Base-by-base conservation (phyloP, 306 rosid genomes). In the Crataegus laevigata region DNA sequence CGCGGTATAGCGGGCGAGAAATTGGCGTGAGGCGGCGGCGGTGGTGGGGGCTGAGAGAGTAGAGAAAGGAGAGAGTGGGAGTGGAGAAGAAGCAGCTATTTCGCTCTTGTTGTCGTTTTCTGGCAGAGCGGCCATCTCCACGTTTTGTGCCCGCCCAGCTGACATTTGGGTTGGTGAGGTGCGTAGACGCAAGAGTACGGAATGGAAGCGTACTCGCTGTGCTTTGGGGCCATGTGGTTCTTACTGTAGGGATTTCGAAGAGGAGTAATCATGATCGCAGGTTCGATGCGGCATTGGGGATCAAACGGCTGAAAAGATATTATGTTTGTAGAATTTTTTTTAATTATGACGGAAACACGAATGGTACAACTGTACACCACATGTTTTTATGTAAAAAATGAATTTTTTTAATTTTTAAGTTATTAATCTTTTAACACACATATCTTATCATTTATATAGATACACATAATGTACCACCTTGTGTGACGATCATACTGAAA, bases 101-200 rank as follows among this genome's bases (percentile, higher is more conserved):
- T 84, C 66, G 34, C 34, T 5, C 38, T 19, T 14, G 64, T 67
- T 62, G 79, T 74, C 74, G 38, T 22, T 34, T 22, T 78, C 77
- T 40, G 19, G 30, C 68, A 19, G 45, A 38, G 71, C 66, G 61
- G 77, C 42, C 60, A 47, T 36, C 71, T 62, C 75, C 77, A 34
- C 22, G 70, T 73, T 66, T 18, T 66, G 68, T 63, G 21, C 18
- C 42, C 62, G 26, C 10, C 11, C 12, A 22, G 50, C 28, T 59
- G 68, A 73, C 68, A 64, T 73, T 26, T 59, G 42, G 55, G 26
- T 17, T 60, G 18, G 5, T 6, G 8, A 4, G 1, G 24, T 0
- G 17, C 24, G 2, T 3, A 72, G 26, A 5, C 55, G 26, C 68
- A 30, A 21, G 58, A 26, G n/a, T 73, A 21, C 3, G 43, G 0